Evolutionary conservation across 495 filamentous ascomycete genomes (phyloP), one percentile per base, ranked within the genome.

Genomic region (Penicillium lividum): DNA sequence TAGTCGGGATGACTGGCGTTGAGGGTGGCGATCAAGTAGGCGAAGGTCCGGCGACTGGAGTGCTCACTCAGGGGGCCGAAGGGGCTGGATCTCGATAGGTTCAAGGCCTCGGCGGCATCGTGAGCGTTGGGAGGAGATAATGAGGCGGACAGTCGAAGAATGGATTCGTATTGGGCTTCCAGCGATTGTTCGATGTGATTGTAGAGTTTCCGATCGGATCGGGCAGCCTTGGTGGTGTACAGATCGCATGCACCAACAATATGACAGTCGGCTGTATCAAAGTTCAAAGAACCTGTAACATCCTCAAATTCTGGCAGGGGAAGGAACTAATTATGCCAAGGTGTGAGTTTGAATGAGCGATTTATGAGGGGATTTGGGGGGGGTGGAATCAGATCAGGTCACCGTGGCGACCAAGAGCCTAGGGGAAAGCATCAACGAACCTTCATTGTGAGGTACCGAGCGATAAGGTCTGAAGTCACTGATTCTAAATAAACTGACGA

Each of bases 1-100:
- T 99, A 99, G 70, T 99, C 95, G 1, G 92, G 89, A 73, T 99
- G 93, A 40, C 89, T 93, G 1, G 93, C 93, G 63, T 99, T 99
- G n/a, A 99, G 80, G 1, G 95, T 97, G 11, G 94, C 94, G 67
- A 98, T 97, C 56, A 98, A 72, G 72, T 98, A 98, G 42, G 94
- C 92, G 73, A 94, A 98, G 0, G 90, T 96, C 48, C 92, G 86
- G 11, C 95, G 90, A 66, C 89, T 92, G 8, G 90, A 89, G 47
- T 89, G 84, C 59, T 97, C 89, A 53, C 88, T 89, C 49, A 98
- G 81, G 34, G 87, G 86, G 15, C 94, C 95, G 66, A 98, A 98
- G 6, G 95, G 91, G 68, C 89, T 93, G 1, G 91, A 88, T 57
- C 91, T 86, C 18, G 85, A 89, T 9, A 96, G 70, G 70, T 94